phyloP scores from a whole-genome alignment of 1,139 yeast species.

The Saccharomyces hybrid region DNA sequence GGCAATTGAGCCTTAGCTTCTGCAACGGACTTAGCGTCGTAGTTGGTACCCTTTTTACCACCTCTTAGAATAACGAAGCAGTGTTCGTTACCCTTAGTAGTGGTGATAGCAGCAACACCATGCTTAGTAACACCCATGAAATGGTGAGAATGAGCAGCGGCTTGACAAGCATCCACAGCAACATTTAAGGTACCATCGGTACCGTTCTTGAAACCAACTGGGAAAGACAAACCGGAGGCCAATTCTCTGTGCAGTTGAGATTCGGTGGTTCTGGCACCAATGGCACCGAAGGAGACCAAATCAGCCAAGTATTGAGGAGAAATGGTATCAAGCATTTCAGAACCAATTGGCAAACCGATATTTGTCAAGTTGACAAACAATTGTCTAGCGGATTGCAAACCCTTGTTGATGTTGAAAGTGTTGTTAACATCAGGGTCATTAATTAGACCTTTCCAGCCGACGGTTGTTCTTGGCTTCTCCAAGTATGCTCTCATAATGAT shows the following conservation, averaged over 20 bases:
- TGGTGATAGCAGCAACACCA: slow-evolving; percentile 92
- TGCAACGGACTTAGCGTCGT: slow-evolving; percentile 69
- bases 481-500: slow-evolving; percentile 94
- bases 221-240: slow-evolving; percentile 95
- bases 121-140: slow-evolving; percentile 96
- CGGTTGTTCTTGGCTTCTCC: slow-evolving; percentile 97
- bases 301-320: slow-evolving; percentile 97
- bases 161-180: slow-evolving; percentile 88
- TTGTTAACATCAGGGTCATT: slow-evolving; percentile 95
- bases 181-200: slow-evolving; percentile 93
- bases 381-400: slow-evolving; percentile 78
- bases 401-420: slow-evolving; percentile 90
- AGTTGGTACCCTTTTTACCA: slow-evolving; percentile 89
- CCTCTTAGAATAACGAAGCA: slow-evolving; percentile 91
- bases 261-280: slow-evolving; percentile 98
- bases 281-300: slow-evolving; percentile 88
- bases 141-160: slow-evolving; percentile 89
- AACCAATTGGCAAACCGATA: slow-evolving; percentile 78
- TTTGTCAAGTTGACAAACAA: slow-evolving; percentile 78
- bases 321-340: slow-evolving; percentile 96
- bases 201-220: slow-evolving; percentile 97
- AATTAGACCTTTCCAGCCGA: slow-evolving; percentile 97
- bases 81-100: slow-evolving; percentile 88
- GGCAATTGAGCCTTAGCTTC: slow-evolving; percentile 62
- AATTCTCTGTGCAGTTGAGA: slow-evolving; percentile 95